Conservation (phyloP, 2,329 filamentous ascomycete species). For the Zymoseptoria ardabiliae region DNA sequence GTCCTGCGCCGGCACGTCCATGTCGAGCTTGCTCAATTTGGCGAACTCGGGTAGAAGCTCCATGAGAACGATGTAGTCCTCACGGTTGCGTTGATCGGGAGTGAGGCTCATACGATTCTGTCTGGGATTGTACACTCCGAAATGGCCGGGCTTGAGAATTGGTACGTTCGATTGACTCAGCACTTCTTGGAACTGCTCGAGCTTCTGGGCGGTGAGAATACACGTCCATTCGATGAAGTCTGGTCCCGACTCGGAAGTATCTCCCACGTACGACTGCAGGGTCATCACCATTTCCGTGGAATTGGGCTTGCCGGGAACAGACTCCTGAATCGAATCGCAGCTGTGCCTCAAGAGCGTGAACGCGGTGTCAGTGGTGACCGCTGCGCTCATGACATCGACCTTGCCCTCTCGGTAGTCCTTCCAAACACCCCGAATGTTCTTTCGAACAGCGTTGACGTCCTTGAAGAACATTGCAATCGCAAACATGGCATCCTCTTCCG, state of each 20-base stretch:
- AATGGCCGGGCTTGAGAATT: conserved; percentile 1
- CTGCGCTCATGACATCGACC: conserved; percentile 4
- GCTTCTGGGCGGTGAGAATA: neutral
- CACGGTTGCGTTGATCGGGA: neutral
- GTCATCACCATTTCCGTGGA: neutral
- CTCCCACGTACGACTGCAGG: neutral
- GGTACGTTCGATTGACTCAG: neutral
- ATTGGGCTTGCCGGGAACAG: neutral
- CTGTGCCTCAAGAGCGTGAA: conserved; percentile 1
- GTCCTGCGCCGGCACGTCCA: neutral
- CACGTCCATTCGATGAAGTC: conserved; percentile 1
- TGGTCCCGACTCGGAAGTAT: neutral
- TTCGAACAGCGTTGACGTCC: conserved; percentile 5
- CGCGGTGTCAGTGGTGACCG: conserved; percentile 8
- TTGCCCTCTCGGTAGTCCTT: conserved; percentile 1
- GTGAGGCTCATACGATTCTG: neutral
- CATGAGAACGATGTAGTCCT: conserved; percentile 3
- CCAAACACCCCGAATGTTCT: conserved; percentile 1
- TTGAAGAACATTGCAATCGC: conserved; percentile 4
- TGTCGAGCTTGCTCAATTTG: neutral
- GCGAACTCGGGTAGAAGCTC: conserved; percentile 6
- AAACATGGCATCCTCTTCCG: neutral
- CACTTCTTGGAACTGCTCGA: neutral
- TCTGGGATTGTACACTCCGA: conserved; percentile 1
- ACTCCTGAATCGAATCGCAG: neutral